Base-by-base conservation (phyloP, 169 alveolate species). In the Plasmodium vivax region DNA sequence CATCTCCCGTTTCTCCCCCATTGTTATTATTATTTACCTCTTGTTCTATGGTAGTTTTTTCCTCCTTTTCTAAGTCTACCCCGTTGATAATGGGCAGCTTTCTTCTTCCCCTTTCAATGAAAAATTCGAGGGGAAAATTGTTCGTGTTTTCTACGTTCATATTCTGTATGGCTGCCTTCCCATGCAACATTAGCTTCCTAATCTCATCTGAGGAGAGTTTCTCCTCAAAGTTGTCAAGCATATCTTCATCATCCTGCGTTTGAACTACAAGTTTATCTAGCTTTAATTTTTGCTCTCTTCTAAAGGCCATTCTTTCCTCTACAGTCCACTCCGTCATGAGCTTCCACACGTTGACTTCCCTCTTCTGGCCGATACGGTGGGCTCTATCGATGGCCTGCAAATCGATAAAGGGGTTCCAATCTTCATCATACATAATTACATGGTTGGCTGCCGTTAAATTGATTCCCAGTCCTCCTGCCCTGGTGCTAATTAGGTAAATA, bases 361-460 rank as follows among this genome's bases (percentile, higher is more conserved):
- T 98, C 62, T 99, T 98, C 97, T 99, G 99, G 10, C 99, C 99
- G 41, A 99, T 99, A 82, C 99, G 96, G 95, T 99, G 99, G 10
- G 99, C 99, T 84, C 99, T 97, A 95, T 99, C 99, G 3, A 99
- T 98, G 9, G 99, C 99, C 92, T 99, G 99, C 12, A 99, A 98
- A 96, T 99, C 99, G 96, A 98, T 98, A 85, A 99, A 97, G 0
- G 99, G 99, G 94, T 99, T 99, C 99, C 99, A 99, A 96, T 99
- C 99, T 95, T 98, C 99, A 96, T 99, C 99, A 93, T 98, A 99
- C 97, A 99, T 97, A 34, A 99, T 99, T 68, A 99, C 99, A 74
- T 99, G 99, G 97, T 99, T 99, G 12, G 99, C 99, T 36, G 99
- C 99, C 84, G 99, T 98, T 83, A 99, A 96, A 94, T 98, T 99